These are phyloP conservation scores for Steccherinum ochraceum DNA, from an alignment of 768 basidiomycete genomes.

Conservation along the genomic window DNA sequence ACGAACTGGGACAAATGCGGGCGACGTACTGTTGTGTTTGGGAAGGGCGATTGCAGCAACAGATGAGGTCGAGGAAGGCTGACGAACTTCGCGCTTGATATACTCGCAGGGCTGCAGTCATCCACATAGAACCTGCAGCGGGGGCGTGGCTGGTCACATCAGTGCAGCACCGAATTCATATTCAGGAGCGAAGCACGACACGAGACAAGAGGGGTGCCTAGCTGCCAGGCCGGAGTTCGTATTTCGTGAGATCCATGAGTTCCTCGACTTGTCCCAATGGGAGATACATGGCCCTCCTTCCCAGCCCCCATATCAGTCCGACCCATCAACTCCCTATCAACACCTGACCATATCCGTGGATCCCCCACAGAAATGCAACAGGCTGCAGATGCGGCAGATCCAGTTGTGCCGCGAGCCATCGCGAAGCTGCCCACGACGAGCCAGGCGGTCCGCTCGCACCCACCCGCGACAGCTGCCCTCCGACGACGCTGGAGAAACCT, in stretches of 20 bases:
- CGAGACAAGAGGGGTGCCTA: constrained; percentile 19
- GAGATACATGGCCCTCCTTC: constrained; percentile 5
- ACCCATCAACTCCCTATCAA: constrained; percentile 11
- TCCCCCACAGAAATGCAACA: background rate
- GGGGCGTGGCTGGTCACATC: constrained; percentile 6
- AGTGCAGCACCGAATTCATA: constrained; percentile 17
- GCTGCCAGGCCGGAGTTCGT: constrained; percentile 17
- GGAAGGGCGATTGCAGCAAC: background rate
- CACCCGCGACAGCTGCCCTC: background rate
- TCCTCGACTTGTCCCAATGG: constrained; percentile 11
- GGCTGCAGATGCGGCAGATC: too few relatives aligned
- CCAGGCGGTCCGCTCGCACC: background rate
- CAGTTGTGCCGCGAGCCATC: constrained; percentile 3
- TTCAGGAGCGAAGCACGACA: constrained; percentile 12
- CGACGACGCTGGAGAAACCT: background rate
- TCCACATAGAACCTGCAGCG: background rate
- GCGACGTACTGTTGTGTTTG: background rate
- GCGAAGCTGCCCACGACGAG: constrained; percentile 3
- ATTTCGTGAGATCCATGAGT: constrained; percentile 8
- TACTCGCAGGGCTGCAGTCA: background rate
- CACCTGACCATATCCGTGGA: constrained; percentile 10
- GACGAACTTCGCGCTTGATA: background rate
- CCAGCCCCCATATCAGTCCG: constrained; percentile 13
- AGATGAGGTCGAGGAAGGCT: background rate
- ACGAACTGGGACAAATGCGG: background rate